phyloP scores from a whole-genome alignment of 345 rosid species.

The Sonneratia alba region DNA sequence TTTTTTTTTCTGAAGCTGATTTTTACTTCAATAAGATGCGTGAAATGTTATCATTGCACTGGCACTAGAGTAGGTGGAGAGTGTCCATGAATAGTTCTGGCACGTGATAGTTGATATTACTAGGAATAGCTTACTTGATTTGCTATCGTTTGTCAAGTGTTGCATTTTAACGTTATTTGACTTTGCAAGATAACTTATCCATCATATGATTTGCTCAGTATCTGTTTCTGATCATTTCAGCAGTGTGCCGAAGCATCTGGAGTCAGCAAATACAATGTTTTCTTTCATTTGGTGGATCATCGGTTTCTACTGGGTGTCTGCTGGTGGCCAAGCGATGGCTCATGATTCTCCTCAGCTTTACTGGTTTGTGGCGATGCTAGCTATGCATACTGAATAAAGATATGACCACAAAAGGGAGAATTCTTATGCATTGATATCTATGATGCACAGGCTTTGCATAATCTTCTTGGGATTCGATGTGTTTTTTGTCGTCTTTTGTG shows the following conservation, averaged over 20 bases:
- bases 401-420: not conserved
- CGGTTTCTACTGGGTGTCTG: conserved; percentile 98
- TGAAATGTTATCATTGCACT: not conserved
- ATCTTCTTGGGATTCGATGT: conserved; percentile 91
- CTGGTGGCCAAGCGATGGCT: conserved; percentile 74
- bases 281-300: conserved; percentile 99
- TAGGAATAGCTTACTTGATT: not conserved
- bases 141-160: not conserved
- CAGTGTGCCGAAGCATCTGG: conserved; percentile 82
- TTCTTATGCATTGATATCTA: conserved; percentile 14
- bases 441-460: conserved; percentile 74
- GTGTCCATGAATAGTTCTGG: not conserved
- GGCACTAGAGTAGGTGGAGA: not conserved
- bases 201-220: not conserved
- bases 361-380: conserved; percentile 42
- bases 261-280: conserved; percentile 96
- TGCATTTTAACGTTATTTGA: conserved; percentile 1
- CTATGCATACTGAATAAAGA: not conserved
- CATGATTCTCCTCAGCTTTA: conserved; percentile 70
- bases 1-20: not conserved
- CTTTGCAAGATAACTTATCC: not conserved
- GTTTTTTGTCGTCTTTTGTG: conserved; percentile 92
- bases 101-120: not conserved
- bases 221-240: conserved; percentile 16
- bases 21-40: not conserved